These are phyloP conservation scores for Xylariaceae sp. DNA, from an alignment of 2,329 filamentous ascomycete genomes.

Conservation along the genomic window DNA sequence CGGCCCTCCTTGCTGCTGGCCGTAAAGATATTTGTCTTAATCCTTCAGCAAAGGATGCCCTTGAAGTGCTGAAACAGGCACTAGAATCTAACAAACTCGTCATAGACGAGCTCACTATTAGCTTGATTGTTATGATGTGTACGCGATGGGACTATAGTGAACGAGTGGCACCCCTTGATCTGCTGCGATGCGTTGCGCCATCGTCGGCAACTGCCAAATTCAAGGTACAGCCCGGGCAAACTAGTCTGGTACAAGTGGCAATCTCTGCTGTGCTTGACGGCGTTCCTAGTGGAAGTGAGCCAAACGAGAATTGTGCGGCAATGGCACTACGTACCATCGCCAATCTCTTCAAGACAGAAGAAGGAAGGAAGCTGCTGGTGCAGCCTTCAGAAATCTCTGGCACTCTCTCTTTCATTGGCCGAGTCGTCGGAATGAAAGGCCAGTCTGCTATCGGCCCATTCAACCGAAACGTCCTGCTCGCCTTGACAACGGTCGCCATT, in stretches of 20 bases:
- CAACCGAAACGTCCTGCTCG: slow-evolving; percentile 79
- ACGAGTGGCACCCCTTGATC: slow-evolving; percentile 77
- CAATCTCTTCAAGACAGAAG: slow-evolving; percentile 73
- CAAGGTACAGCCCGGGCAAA: slow-evolving; percentile 44
- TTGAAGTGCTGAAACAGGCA: slow-evolving; percentile 57
- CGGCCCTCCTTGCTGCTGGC: slow-evolving; percentile 63
- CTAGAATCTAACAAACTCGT: slow-evolving; percentile 55
- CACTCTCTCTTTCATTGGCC: slow-evolving; percentile 58
- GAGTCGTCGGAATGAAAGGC: slow-evolving; percentile 50
- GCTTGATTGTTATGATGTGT: slow-evolving; percentile 64
- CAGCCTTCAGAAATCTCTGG: slow-evolving; percentile 50
- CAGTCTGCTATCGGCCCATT: slow-evolving; percentile 43
- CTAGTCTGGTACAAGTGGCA: slow-evolving; percentile 55
- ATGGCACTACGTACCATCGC: slow-evolving; percentile 75
- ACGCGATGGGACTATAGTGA: slow-evolving; percentile 76
- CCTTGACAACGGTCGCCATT: slow-evolving; percentile 73
- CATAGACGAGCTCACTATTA: slow-evolving; percentile 48
- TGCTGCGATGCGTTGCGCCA: slow-evolving; percentile 76
- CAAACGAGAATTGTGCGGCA: slow-evolving; percentile 78
- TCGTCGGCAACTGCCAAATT: slow-evolving; percentile 61
- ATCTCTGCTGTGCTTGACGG: slow-evolving; percentile 36
- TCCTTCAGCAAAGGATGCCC: slow-evolving; percentile 59
- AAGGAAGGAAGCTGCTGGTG: slow-evolving; percentile 62
- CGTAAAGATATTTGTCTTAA: slow-evolving; percentile 71
- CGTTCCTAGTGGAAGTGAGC: slow-evolving; percentile 51